Evolutionary conservation across 176 grass and related monocot species (phyloP), one percentile per base, ranked within the genome.

Genomic region (Luzula sylvatica): DNA sequence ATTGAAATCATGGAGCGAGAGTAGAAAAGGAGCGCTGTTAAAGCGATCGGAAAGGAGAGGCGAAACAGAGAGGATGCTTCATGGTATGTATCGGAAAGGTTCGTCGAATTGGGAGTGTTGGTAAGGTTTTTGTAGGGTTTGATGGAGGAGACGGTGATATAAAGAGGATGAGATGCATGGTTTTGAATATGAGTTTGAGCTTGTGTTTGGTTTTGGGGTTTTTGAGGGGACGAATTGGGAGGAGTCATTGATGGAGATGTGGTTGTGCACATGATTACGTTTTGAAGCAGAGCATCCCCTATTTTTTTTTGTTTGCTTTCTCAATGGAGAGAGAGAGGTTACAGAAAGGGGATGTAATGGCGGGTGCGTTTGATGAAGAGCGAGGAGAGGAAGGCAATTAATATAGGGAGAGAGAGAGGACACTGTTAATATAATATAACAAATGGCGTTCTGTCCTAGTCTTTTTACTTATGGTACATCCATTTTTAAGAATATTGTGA

Each of bases 11-110:
- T 71, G 3, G 81, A 80, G 8, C 92, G 85, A 3, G 85, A 80
- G 81, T 98, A 98, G 35, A 98, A 66, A 0, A 98, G 72, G 64
- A 98, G 72, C 8, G 92, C 85, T 13, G 81, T 87, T 11, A 86
- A 11, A 0, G 92, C 92, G 41, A 90, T 98, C 25, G 92, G 85
- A 29, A 81, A 74, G 9, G 92, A 77, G 27, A 98, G 78, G 9
- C 72, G 74, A 50, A 80, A 86, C 7, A 98, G 71, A 19, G 75
- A 73, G 26, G 11, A 56, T 14, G 78, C 81, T 70, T 98, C 92
- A 8, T 45, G 54, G 29, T 73, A 39, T 19, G 59, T 26, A 6
- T 86, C 74, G 8, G 60, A 9, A 24, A 56, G 28, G 45, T 53
- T 45, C 53, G 32, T 32, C 13, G 5, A 16, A 20, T 25, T 23